phyloP scores from a whole-genome alignment of 2,329 filamentous ascomycete species.

The Clonostachys solani region DNA sequence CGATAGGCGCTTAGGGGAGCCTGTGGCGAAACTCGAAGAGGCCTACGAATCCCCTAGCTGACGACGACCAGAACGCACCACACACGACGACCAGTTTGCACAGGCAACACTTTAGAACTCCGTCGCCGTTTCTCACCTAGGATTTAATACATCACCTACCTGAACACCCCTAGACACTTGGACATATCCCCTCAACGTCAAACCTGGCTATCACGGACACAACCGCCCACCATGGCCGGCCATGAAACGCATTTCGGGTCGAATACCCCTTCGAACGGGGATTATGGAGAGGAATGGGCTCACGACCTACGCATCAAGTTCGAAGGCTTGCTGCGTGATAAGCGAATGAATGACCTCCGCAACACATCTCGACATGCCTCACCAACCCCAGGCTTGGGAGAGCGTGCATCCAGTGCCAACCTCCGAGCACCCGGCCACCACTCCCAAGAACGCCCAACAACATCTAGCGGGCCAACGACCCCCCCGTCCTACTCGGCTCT shows the following conservation, averaged over 20 bases:
- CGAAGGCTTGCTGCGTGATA: constrained; percentile 80
- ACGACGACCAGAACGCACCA: constrained; percentile 5
- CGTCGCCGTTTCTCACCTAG: not conserved
- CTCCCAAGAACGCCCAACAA: constrained; percentile 37
- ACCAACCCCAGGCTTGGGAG: constrained; percentile 50
- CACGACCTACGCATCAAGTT: constrained; percentile 78
- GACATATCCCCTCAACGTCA: not conserved
- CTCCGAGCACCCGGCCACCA: constrained; percentile 33
- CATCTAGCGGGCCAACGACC: constrained; percentile 34
- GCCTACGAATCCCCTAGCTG: constrained; percentile 9
- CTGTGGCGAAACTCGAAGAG: constrained; percentile 8
- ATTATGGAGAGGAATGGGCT: constrained; percentile 70
- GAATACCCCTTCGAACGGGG: constrained; percentile 19
- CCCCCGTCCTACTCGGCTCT: constrained; percentile 44
- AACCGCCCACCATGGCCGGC: constrained; percentile 27
- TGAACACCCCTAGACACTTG: not conserved
- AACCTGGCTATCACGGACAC: not conserved
- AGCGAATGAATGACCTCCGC: constrained; percentile 76
- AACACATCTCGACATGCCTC: constrained; percentile 51
- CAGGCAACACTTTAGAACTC: not conserved
- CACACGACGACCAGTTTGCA: not conserved
- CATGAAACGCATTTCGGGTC: constrained; percentile 25
- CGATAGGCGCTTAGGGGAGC: constrained; percentile 1
- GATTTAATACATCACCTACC: not conserved
- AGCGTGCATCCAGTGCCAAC: constrained; percentile 45